phyloP scores from a whole-genome alignment of 805 yeast genomes.

The Hanseniaspora clermontiae region DNA sequence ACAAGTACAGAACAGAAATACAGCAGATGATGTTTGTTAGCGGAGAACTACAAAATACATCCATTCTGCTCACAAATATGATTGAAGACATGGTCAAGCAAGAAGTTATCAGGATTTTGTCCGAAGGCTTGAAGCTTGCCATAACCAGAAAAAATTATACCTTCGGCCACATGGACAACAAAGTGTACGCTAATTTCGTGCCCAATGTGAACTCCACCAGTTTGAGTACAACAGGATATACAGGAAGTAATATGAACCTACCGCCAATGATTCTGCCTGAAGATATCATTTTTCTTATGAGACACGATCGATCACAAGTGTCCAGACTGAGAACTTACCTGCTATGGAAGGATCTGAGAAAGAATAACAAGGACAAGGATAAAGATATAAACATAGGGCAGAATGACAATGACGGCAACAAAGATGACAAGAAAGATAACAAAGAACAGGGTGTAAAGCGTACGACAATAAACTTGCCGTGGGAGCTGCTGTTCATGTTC shows the following conservation, averaged over 20 bases:
- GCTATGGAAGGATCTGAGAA: constrained; percentile 94
- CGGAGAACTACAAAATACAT: constrained; percentile 92
- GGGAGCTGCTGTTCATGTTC: constrained; percentile 94
- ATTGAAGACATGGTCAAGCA: constrained; percentile 92
- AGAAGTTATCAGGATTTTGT: constrained; percentile 76
- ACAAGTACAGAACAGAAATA: constrained; percentile 79
- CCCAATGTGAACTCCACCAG: not conserved
- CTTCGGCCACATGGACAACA: not conserved
- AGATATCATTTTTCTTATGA: constrained; percentile 80
- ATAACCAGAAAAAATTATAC: constrained; percentile 2
- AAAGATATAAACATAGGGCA: constrained; percentile 32
- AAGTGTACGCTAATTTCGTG: not conserved
- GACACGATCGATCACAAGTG: constrained; percentile 91
- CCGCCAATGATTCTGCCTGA: constrained; percentile 81
- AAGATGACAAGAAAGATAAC: constrained; percentile 26
- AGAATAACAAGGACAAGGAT: constrained; percentile 57
- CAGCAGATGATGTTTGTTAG: constrained; percentile 99
- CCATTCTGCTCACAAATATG: constrained; percentile 78
- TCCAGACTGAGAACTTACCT: constrained; percentile 79
- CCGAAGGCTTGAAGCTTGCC: constrained; percentile 1
- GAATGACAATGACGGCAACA: constrained; percentile 22
- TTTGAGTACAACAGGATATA: not conserved
- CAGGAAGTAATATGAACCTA: constrained; percentile 43
- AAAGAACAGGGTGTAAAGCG: constrained; percentile 44
- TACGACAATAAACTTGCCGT: constrained; percentile 72